phyloP scores from a whole-genome alignment of 805 yeast genomes.

The Yamadazyma scolyti region DNA sequence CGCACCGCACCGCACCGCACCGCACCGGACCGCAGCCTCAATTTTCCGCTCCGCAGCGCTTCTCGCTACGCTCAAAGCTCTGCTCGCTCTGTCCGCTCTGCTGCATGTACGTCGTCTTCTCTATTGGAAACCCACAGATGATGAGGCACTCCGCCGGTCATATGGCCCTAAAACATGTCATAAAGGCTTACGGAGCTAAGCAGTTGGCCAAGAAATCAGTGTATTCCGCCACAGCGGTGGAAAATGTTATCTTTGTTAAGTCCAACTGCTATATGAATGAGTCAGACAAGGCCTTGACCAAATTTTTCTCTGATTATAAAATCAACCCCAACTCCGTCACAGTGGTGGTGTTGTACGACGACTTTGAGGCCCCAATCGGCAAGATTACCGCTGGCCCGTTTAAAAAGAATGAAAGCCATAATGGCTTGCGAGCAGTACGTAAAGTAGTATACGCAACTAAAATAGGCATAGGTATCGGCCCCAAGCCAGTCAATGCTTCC shows the following conservation, averaged over 20 bases:
- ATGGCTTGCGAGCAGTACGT: conserved; percentile 30
- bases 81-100: background rate
- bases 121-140: conserved; percentile 38
- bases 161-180: conserved; percentile 22
- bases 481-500: conserved; percentile 34
- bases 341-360: conserved; percentile 32
- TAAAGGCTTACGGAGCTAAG: conserved; percentile 22
- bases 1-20: no score
- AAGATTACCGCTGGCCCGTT: conserved; percentile 24
- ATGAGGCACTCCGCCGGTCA: conserved; percentile 42
- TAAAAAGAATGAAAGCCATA: conserved; percentile 37
- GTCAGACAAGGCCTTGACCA: conserved; percentile 26
- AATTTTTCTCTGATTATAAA: conserved; percentile 16
- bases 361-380: conserved; percentile 33
- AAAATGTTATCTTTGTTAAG: conserved; percentile 26
- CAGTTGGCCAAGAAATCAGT: conserved; percentile 25
- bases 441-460: conserved; percentile 14
- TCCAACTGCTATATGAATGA: conserved; percentile 41
- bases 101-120: conserved; percentile 11
- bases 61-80: no score
- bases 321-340: conserved; percentile 12
- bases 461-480: conserved; percentile 40
- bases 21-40: no score
- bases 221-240: conserved; percentile 23
- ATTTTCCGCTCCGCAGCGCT: no score